A percentile compares a stretch with the other conserved stretches of the same genome.
These are phyloP conservation scores for Sechiopsis laciniata DNA, from an alignment of 306 rosid species.

Conservation along the genomic window DNA sequence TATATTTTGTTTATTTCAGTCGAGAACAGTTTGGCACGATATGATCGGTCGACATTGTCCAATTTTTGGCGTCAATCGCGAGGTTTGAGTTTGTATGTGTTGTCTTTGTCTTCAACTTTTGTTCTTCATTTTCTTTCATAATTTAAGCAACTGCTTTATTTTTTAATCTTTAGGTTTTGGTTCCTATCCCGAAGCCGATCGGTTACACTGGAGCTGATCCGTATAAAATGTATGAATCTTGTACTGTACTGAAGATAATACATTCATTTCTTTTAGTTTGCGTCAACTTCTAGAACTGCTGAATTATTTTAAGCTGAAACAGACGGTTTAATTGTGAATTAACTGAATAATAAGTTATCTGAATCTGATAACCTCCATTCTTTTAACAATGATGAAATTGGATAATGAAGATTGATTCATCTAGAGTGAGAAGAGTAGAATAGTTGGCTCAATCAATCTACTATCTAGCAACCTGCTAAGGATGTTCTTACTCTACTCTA, in stretches of 20 bases:
- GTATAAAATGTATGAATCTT: constrained; percentile 56
- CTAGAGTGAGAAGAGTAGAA: neutral
- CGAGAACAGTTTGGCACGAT: constrained; percentile 87
- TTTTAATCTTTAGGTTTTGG: constrained; percentile 50
- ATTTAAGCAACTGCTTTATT: neutral
- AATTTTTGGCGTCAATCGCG: constrained; percentile 80
- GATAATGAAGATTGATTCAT: neutral
- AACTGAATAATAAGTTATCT: neutral
- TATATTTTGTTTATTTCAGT: constrained; percentile 39
- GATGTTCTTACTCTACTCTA: neutral
- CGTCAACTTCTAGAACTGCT: neutral
- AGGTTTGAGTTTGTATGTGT: constrained; percentile 42
- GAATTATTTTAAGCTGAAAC: constrained; percentile 1
- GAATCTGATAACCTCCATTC: neutral
- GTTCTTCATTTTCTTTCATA: neutral
- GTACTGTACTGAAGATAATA: neutral
- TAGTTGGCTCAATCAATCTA: neutral
- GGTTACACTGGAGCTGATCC: constrained; percentile 95
- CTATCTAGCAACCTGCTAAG: neutral
- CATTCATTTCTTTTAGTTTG: constrained; percentile 8
- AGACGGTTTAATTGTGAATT: neutral
- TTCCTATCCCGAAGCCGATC: constrained; percentile 68
- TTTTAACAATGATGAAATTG: neutral
- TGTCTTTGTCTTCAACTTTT: constrained; percentile 13
- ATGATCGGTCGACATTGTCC: constrained; percentile 93